phyloP scores from a whole-genome alignment of 2,329 filamentous ascomycete genomes.

The Aspergillus texensis region DNA sequence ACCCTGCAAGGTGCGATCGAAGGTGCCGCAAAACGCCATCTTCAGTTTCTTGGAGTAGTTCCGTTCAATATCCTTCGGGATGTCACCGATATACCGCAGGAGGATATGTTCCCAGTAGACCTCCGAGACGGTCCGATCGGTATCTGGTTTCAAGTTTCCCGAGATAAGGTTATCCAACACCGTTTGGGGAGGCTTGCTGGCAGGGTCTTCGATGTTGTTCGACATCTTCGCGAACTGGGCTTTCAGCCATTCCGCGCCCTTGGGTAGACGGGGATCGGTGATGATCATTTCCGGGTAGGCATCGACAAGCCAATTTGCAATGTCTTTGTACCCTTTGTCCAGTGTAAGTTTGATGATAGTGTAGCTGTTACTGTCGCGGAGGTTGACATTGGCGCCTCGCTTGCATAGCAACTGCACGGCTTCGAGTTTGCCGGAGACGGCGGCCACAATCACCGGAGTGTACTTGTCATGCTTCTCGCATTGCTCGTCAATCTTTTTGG shows the following conservation, averaged over 20 bases:
- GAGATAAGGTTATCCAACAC: conserved; percentile 9
- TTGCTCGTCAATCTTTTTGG: not conserved
- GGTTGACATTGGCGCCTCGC: not conserved
- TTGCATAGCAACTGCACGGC: conserved; percentile 6
- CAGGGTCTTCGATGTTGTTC: not conserved
- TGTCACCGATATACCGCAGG: conserved; percentile 16
- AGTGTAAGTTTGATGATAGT: conserved; percentile 12
- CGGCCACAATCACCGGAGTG: conserved; percentile 12
- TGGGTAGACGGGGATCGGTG: conserved; percentile 8
- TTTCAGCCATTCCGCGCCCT: conserved; percentile 8
- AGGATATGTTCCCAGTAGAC: conserved; percentile 19
- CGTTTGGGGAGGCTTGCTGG: conserved; percentile 6
- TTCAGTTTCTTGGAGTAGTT: conserved; percentile 11
- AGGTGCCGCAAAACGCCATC: conserved; percentile 12
- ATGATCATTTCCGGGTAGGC: not conserved
- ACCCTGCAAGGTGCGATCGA: conserved; percentile 6
- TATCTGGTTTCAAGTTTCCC: not conserved
- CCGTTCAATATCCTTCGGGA: conserved; percentile 10
- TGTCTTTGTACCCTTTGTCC: not conserved
- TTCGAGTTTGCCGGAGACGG: not conserved
- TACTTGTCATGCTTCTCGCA: not conserved
- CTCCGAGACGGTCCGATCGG: conserved; percentile 6
- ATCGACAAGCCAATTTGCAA: conserved; percentile 4
- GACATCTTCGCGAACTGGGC: conserved; percentile 8
- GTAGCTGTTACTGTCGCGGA: conserved; percentile 11